These are phyloP conservation scores for Cinchona pubescens DNA, from an alignment of 257 asterid genomes.

Conservation along the genomic window DNA sequence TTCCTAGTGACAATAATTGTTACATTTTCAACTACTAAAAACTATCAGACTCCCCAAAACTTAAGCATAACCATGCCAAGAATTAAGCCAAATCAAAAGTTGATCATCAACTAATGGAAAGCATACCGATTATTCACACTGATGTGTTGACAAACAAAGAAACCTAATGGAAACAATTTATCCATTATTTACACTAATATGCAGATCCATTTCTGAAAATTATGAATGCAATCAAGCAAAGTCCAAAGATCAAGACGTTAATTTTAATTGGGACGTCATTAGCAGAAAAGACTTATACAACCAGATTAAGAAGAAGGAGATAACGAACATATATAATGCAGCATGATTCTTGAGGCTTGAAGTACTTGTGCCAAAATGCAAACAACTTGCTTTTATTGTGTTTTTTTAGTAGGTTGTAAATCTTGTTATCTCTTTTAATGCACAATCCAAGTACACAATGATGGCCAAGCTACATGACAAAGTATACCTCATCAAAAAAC, in stretches of 20 bases:
- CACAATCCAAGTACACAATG: conserved; percentile 8
- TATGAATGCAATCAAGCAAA: neutral
- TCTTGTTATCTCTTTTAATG: neutral
- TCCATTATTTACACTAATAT: neutral
- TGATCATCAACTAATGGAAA: neutral
- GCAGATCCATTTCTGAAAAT: neutral
- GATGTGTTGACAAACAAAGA: neutral
- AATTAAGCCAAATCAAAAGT: neutral
- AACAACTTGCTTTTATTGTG: neutral
- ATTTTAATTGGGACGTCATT: neutral
- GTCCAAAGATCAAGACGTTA: neutral
- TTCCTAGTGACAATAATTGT: conserved; percentile 17
- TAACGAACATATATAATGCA: neutral
- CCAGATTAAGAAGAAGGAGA: neutral
- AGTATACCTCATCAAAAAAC: neutral
- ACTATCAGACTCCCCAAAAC: neutral
- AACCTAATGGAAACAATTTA: neutral
- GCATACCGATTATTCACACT: neutral
- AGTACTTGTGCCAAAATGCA: neutral
- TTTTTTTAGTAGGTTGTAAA: neutral
- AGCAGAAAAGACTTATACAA: neutral
- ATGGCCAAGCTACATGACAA: neutral
- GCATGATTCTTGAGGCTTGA: neutral
- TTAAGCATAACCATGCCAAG: neutral
- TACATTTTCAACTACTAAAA: neutral